A percentile compares a stretch with the other conserved stretches of the same genome.
These are phyloP conservation scores for Antitrichia curtipendula DNA, from an alignment of 225 moss, liverwort and hornwort genomes.

Conservation along the genomic window DNA sequence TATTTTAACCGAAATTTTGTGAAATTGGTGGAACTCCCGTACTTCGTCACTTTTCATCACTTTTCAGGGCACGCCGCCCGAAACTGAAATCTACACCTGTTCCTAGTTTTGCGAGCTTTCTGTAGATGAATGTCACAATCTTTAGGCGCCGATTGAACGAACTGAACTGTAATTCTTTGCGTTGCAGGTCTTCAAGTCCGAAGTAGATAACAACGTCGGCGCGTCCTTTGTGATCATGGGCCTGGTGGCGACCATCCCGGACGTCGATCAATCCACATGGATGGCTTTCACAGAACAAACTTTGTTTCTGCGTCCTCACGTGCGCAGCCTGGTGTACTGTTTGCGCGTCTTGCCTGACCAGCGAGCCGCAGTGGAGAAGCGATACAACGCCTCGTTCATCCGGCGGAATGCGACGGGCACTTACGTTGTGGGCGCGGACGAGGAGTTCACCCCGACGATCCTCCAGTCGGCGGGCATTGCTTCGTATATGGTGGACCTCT, in stretches of 20 bases:
- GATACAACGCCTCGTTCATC: conserved; percentile 16
- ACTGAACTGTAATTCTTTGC: not conserved
- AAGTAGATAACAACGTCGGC: conserved; percentile 77
- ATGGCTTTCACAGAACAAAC: conserved; percentile 50
- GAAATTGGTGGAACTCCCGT: not conserved
- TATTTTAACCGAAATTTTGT: not conserved
- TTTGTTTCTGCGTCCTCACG: conserved; percentile 63
- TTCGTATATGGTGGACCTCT: not conserved
- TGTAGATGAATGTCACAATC: not conserved
- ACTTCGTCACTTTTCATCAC: no score
- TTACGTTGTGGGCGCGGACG: not conserved
- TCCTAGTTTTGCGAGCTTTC: not conserved
- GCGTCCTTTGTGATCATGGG: conserved; percentile 79
- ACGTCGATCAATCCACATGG: conserved; percentile 40
- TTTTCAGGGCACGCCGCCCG: not conserved
- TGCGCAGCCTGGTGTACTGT: conserved; percentile 39
- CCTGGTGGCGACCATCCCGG: conserved; percentile 36
- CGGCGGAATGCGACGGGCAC: not conserved
- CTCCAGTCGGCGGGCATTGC: not conserved
- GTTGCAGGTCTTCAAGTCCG: conserved; percentile 59
- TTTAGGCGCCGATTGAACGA: no score
- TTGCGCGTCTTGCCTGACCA: conserved; percentile 27
- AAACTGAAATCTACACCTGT: not conserved
- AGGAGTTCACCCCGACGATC: conserved; percentile 8
- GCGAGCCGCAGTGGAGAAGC: conserved; percentile 45